Percentiles rank a stretch among this genome's conserved stretches.
Evolutionary conservation across 2,329 filamentous ascomycete species (phyloP).

Genomic region (Tolypocladium inflatum): DNA sequence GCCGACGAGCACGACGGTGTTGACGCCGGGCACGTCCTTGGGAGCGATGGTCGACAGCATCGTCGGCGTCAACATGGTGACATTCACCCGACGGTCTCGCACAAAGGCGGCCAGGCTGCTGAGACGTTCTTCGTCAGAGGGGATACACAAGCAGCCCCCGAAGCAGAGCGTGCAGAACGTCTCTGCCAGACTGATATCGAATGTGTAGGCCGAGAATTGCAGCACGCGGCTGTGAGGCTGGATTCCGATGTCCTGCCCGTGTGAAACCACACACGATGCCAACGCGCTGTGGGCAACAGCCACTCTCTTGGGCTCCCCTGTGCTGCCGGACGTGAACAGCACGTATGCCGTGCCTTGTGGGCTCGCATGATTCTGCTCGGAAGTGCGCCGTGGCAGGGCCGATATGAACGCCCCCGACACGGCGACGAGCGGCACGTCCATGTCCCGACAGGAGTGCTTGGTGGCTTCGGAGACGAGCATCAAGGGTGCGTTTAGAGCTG

Average conservation of each 20-base stretch:
- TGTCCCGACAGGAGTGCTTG: no score
- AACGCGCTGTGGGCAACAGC: neutral
- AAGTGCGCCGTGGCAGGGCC: no score
- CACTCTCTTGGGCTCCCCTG: conserved; percentile 38
- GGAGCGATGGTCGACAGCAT: neutral
- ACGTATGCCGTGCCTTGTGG: neutral
- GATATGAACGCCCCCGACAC: no score
- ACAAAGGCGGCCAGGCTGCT: conserved; percentile 2
- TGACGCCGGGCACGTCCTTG: neutral
- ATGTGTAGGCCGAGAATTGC: conserved; percentile 4
- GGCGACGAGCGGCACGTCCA: no score
- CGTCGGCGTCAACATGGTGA: neutral
- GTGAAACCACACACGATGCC: neutral
- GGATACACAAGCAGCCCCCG: conserved; percentile 3
- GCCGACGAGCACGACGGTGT: neutral
- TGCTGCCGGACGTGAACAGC: conserved; percentile 28
- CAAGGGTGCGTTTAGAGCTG: no score
- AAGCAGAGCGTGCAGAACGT: neutral
- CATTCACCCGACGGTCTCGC: no score
- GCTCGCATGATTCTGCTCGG: no score
- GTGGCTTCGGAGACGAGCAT: no score
- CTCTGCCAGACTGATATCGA: conserved; percentile 4
- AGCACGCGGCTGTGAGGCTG: neutral
- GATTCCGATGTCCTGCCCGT: neutral
- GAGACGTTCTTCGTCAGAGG: conserved; percentile 1